Evolutionary conservation across 2,329 filamentous ascomycete species (phyloP).

Genomic region (Boeremia exigua): DNA sequence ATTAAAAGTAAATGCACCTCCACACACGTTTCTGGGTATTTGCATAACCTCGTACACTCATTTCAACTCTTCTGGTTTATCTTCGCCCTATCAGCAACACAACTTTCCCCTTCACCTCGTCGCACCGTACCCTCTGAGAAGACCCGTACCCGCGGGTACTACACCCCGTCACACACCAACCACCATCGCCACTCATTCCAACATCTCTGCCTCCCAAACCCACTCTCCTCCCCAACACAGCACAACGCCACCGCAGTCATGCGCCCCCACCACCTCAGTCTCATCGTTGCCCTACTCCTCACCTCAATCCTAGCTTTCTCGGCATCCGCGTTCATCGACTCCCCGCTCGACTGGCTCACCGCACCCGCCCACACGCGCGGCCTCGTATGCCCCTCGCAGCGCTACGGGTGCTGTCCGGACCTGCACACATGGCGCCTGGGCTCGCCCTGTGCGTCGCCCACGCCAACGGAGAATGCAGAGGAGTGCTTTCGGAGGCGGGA

Average conservation of each 20-base stretch:
- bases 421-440: not conserved
- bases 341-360: constrained; percentile 1
- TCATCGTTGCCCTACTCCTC: not conserved
- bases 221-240: not conserved
- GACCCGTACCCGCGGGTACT: not conserved
- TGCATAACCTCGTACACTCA: too few relatives aligned
- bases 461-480: not conserved
- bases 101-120: not conserved
- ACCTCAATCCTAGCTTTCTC: not conserved
- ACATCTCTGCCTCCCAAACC: too few relatives aligned
- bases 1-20: too few relatives aligned
- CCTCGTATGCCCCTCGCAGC: constrained; percentile 1
- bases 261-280: not conserved
- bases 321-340: not conserved
- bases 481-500: not conserved
- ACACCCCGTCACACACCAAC: not conserved
- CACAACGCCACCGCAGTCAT: not conserved
- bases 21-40: too few relatives aligned
- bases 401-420: constrained; percentile 4
- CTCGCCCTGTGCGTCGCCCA: not conserved
- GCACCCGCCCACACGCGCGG: not conserved
- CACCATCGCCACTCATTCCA: too few relatives aligned
- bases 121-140: not conserved
- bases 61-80: too few relatives aligned
- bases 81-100: not conserved